Base-by-base conservation (phyloP, 169 alveolate genomes). In the Eimeria praecox region DNA sequence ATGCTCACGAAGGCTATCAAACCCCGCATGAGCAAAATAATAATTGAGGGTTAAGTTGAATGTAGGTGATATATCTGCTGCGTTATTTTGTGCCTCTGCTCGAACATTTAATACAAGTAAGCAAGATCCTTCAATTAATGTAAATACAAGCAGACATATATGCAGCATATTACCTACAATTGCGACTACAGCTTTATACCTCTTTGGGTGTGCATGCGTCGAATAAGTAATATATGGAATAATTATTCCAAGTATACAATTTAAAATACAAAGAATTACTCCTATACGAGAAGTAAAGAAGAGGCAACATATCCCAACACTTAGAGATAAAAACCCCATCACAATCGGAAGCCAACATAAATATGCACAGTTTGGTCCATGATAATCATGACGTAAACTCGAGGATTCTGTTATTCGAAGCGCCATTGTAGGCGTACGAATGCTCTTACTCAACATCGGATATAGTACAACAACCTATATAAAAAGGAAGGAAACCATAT, bases 241-340 rank as follows among this genome's bases (percentile, higher is more conserved):
- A 6, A 82, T 44, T 2, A 38, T 22, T 33, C 90, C 90, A 27
- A 82, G 71, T 18, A 35, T 24, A 16, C 49, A 82, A 54, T 82
- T 46, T 6, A 82, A 54, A 54, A 82, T 10, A 46, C 90, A 49
- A 33, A 46, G 90, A 33, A 82, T 33, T 2, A 82, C n/a, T 22
- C 90, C 90, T 22, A 49, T 12, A 54, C 33, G 56, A 18, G 33
- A 49, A 71, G 52, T 82, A n/a, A 52, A 82, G 20, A 82, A 82
- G 33, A 82, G 90, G 69, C 90, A 82, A 27, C 90, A 49, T 9
- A 82, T 49, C 40, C 90, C 90, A 52, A 82, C 73, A 12, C 90
- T 54, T 20, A 82, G 71, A 12, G 90, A 49, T 35, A 82, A 54
- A 54, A 82, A 82, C 5, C 66, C 66, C 90, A 82, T 82, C 56